Conservation (phyloP, 2,329 filamentous ascomycete species). For the Alternaria ventricosa region DNA sequence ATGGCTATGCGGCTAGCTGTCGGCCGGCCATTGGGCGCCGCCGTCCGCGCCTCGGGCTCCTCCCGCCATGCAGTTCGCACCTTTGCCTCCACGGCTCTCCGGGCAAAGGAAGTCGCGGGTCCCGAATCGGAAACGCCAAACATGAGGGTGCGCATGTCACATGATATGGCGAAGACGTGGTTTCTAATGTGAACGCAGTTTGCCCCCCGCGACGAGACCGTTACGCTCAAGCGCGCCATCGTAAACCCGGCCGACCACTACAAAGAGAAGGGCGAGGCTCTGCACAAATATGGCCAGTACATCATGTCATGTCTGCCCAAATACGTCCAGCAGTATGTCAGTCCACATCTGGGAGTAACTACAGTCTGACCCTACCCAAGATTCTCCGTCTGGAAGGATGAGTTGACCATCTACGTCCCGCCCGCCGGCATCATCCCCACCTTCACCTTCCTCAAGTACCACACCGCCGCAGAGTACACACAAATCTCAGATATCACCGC, state of each 20-base stretch:
- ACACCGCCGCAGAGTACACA: slow-evolving; percentile 96
- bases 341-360: background rate
- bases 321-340: slow-evolving; percentile 82
- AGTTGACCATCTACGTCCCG: slow-evolving; percentile 91
- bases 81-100: slow-evolving; percentile 52
- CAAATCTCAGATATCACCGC: slow-evolving; percentile 91
- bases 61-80: slow-evolving; percentile 45
- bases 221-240: slow-evolving; percentile 74
- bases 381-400: slow-evolving; percentile 99
- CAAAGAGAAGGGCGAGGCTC: slow-evolving; percentile 80
- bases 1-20: slow-evolving; percentile 53
- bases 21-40: slow-evolving; percentile 48
- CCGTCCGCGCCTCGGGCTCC: slow-evolving; percentile 44
- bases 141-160: slow-evolving; percentile 49
- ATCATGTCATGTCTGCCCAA: slow-evolving; percentile 96
- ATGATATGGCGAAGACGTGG: no score
- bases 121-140: slow-evolving; percentile 53
- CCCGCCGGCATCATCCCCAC: slow-evolving; percentile 88
- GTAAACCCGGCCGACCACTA: slow-evolving; percentile 95
- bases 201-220: slow-evolving; percentile 51
- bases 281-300: slow-evolving; percentile 96
- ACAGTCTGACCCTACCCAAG: slow-evolving; percentile 31
- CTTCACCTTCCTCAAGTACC: slow-evolving; percentile 95
- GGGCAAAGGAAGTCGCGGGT: slow-evolving; percentile 54
- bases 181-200: slow-evolving; percentile 42